These are phyloP conservation scores for Coemansia sp. DNA, from an alignment of 192 early-diverging fungal genomes.

Conservation along the genomic window DNA sequence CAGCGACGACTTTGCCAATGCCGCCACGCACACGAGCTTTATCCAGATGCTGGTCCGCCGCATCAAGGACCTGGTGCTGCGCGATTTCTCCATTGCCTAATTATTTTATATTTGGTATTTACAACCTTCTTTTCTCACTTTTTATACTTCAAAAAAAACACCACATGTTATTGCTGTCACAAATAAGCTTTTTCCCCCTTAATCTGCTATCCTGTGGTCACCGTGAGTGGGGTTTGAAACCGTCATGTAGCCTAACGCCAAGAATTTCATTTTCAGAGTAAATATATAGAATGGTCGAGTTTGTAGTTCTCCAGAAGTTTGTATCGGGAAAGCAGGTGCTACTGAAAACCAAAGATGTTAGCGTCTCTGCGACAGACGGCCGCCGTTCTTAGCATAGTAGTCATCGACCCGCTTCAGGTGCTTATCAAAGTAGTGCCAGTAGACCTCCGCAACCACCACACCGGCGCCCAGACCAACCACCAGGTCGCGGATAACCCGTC, in stretches of 20 bases:
- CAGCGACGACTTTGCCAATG: slow-evolving; percentile 22
- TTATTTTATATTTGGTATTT: too few relatives aligned
- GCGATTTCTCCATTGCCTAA: slow-evolving; percentile 24
- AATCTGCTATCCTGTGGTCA: too few relatives aligned
- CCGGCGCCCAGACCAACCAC: slow-evolving; percentile 42
- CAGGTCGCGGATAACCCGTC: slow-evolving; percentile 46
- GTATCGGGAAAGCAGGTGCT: too few relatives aligned
- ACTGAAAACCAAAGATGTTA: too few relatives aligned
- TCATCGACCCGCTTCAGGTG: slow-evolving; percentile 35
- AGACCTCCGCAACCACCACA: slow-evolving; percentile 24
- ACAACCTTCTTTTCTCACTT: too few relatives aligned
- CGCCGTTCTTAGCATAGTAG: slow-evolving; percentile 47
- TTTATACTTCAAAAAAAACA: background rate
- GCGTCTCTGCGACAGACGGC: slow-evolving; percentile 37
- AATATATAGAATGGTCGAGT: too few relatives aligned
- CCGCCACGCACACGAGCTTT: slow-evolving; percentile 39
- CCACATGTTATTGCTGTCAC: too few relatives aligned
- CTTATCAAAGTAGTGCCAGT: slow-evolving; percentile 50
- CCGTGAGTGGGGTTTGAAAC: too few relatives aligned
- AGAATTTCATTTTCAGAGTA: too few relatives aligned
- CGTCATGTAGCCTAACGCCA: too few relatives aligned
- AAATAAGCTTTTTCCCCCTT: too few relatives aligned
- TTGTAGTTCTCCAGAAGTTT: too few relatives aligned
- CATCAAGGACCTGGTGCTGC: slow-evolving; percentile 44
- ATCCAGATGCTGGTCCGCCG: slow-evolving; percentile 46